Conservation (phyloP, 2,329 filamentous ascomycete species). For the Pseudocercospora crystallina region DNA sequence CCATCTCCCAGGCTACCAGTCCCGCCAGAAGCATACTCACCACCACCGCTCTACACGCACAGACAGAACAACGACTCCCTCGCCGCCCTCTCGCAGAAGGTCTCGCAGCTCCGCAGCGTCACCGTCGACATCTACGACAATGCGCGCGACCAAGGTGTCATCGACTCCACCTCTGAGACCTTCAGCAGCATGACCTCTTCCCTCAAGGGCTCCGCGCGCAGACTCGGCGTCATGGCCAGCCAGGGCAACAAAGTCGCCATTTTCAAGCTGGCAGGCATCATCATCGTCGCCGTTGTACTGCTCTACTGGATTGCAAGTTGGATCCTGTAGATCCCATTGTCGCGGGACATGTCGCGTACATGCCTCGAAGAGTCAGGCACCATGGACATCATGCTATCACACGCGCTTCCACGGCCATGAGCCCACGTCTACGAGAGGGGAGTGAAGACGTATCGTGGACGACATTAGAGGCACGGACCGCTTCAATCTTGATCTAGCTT, state of each 20-base stretch:
- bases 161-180: slow-evolving; percentile 85
- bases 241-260: slow-evolving; percentile 89
- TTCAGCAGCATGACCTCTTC: slow-evolving; percentile 84
- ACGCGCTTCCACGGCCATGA: too few relatives aligned
- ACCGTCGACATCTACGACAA: slow-evolving; percentile 98
- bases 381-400: too few relatives aligned
- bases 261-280: slow-evolving; percentile 81
- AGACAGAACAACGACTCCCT: slow-evolving; percentile 94
- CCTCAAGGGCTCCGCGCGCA: slow-evolving; percentile 77
- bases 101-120: slow-evolving; percentile 85
- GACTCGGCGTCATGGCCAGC: slow-evolving; percentile 86
- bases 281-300: slow-evolving; percentile 69
- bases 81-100: slow-evolving; percentile 85
- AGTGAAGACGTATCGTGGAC: background rate
- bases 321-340: too few relatives aligned
- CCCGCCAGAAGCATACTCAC: slow-evolving; percentile 3
- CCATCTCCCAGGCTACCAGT: too few relatives aligned
- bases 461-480: background rate
- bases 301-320: slow-evolving; percentile 64
- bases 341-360: too few relatives aligned
- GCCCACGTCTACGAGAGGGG: too few relatives aligned
- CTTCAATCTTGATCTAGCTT: too few relatives aligned
- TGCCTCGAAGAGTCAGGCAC: too few relatives aligned
- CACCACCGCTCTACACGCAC: slow-evolving; percentile 3
- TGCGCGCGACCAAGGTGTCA: slow-evolving; percentile 80